Evolutionary conservation across 1,284 basidiomycete genomes (phyloP).

Genomic region (Melampsora abietis-canadensis): DNA sequence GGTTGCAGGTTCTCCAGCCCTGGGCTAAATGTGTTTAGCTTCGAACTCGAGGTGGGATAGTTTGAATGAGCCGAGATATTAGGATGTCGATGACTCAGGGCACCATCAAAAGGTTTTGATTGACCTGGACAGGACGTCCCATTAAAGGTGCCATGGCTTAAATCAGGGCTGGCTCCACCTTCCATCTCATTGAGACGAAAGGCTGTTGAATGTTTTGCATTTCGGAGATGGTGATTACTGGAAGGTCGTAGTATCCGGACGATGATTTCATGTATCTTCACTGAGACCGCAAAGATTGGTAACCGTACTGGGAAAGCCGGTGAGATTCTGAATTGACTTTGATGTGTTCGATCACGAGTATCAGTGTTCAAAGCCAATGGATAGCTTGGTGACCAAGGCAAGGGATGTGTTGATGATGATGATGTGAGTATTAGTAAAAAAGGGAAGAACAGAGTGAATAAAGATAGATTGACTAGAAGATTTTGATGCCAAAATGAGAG

Average conservation of each 20-base stretch:
- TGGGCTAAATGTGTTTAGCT: too few relatives aligned
- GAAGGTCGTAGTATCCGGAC: background rate
- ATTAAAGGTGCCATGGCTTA: background rate
- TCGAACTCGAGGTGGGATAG: too few relatives aligned
- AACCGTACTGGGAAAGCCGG: constrained; percentile 1
- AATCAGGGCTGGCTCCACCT: constrained; percentile 1
- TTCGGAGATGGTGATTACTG: background rate
- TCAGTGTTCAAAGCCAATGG: background rate
- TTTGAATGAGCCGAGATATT: too few relatives aligned
- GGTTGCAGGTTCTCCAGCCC: too few relatives aligned
- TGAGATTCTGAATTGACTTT: background rate
- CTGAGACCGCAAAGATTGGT: background rate
- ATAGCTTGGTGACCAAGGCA: constrained; percentile 5
- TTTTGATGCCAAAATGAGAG: constrained; percentile 5
- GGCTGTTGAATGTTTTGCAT: background rate
- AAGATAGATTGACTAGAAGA: background rate
- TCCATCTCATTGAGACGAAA: background rate
- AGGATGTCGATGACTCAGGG: too few relatives aligned
- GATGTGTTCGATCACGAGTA: background rate
- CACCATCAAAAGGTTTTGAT: too few relatives aligned
- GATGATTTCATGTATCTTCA: background rate
- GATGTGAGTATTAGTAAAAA: background rate
- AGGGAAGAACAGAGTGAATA: constrained; percentile 2
- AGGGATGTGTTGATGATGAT: background rate
- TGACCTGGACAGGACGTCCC: background rate